Conservation (phyloP, 768 basidiomycete species). For the Agrocybe chaxingu region DNA sequence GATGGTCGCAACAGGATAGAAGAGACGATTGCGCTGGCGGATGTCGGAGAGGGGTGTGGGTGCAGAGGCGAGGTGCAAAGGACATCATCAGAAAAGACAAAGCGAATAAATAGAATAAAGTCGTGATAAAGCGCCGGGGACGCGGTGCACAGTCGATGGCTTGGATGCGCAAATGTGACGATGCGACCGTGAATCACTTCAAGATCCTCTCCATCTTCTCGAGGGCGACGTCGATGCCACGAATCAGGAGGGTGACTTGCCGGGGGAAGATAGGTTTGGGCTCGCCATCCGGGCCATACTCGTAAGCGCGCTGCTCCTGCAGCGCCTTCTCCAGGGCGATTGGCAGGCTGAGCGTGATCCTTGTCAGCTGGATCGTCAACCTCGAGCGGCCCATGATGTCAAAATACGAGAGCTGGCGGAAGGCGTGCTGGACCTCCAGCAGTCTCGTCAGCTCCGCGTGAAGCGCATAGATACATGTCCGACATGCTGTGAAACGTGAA, state of each 20-base stretch:
- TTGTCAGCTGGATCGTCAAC: constrained; percentile 71
- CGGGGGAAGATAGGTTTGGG: constrained; percentile 45
- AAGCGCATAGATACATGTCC: constrained; percentile 71
- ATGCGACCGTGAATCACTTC: constrained; percentile 19
- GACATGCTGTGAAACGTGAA: constrained; percentile 50
- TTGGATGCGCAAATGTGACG: background rate
- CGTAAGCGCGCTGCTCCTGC: constrained; percentile 37
- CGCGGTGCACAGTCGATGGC: background rate
- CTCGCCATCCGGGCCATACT: constrained; percentile 12
- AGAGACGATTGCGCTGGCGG: too few relatives aligned
- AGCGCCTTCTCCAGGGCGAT: constrained; percentile 72
- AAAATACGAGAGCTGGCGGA: constrained; percentile 73
- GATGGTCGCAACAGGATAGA: too few relatives aligned
- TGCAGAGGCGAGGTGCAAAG: background rate
- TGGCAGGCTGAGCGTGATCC: constrained; percentile 73
- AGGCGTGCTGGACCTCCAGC: constrained; percentile 77
- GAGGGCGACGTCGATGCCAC: constrained; percentile 57
- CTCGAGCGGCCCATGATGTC: constrained; percentile 75
- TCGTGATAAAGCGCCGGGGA: background rate
- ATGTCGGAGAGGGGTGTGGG: too few relatives aligned
- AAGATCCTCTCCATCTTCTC: constrained; percentile 64
- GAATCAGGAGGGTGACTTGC: constrained; percentile 56
- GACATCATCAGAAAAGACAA: background rate
- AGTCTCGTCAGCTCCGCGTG: constrained; percentile 71
- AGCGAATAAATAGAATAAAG: background rate